Base-by-base conservation (phyloP, 805 yeast species). In the Candida takata region DNA sequence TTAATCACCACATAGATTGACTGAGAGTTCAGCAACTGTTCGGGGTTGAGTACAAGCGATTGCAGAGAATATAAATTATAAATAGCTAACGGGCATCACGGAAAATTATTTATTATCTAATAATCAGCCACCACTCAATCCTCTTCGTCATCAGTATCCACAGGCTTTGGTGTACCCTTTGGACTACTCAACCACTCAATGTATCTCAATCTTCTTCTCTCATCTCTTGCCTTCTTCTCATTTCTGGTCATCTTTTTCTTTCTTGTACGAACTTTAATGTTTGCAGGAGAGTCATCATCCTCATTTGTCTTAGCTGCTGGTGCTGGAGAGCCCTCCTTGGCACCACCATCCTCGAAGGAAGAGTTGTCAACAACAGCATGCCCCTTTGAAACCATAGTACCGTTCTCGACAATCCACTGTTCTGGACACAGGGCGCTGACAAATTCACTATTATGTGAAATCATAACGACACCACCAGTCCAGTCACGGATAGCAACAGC, bases 161-260 rank as follows among this genome's bases (percentile, higher is more conserved):
- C 77, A 5, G 96, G 95, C 58, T 83, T 84, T 49, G 97, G 97
- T 15, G 98, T 92, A 23, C 98, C 98, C 77, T 92, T 92, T 47
- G 98, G 96, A 51, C 94, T 77, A 49, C 79, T 80, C 57, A 90
- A 72, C 98, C 98, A 90, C 52, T 84, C 95, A 36, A 90, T 70
- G 61, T 90, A 84, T 64, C 97, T 79, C 61, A 86, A 65, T 64
- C 98, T 80, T 68, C 97, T 83, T 69, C 97, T 80, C 61, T 84
- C 94, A 26, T 81, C 94, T 64, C 88, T 87, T 31, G 70, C 65
- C 67, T 90, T 90, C 79, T 85, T 79, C 54, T 90, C 97, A 58
- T 90, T 90, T 75, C 98, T 80, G 20, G 97, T 92, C 77, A 92
- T 67, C 77, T 87, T 88, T 90, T 84, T 92, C 84, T 87, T 88